Conservation (phyloP, 73 alveolate species). For the Tetrahymena malaccensis region DNA sequence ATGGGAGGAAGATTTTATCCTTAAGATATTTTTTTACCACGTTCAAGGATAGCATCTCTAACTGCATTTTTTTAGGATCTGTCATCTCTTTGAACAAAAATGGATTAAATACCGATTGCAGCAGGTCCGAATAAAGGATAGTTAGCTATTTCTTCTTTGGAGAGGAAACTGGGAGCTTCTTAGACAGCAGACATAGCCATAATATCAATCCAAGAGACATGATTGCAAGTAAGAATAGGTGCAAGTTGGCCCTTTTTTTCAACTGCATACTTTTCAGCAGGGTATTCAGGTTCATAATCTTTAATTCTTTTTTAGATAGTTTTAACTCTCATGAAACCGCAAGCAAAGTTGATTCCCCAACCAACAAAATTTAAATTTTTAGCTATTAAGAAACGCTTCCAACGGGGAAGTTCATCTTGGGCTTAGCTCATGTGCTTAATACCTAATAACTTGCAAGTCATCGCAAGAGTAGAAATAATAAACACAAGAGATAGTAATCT, state of each 20-base stretch:
- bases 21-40: conserved; percentile 54
- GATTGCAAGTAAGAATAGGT: conserved; percentile 53
- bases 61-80: conserved; percentile 44
- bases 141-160: conserved; percentile 55
- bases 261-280: neutral
- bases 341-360: neutral
- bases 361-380: neutral
- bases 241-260: neutral
- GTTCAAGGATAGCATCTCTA: conserved; percentile 38
- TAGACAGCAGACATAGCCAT: conserved; percentile 36
- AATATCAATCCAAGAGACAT: conserved; percentile 65
- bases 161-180: conserved; percentile 47
- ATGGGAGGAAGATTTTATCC: conserved; percentile 58
- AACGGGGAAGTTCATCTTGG: neutral
- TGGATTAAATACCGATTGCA: conserved; percentile 62
- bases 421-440: neutral
- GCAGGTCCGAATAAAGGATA: conserved; percentile 57
- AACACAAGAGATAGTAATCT: neutral
- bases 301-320: neutral
- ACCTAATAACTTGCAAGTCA: neutral
- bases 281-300: conserved; percentile 9
- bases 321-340: neutral
- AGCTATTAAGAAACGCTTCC: neutral
- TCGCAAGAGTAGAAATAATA: neutral
- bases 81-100: conserved; percentile 64